Base-by-base conservation (phyloP, 129 eudicot genomes). In the Silybum marianum region DNA sequence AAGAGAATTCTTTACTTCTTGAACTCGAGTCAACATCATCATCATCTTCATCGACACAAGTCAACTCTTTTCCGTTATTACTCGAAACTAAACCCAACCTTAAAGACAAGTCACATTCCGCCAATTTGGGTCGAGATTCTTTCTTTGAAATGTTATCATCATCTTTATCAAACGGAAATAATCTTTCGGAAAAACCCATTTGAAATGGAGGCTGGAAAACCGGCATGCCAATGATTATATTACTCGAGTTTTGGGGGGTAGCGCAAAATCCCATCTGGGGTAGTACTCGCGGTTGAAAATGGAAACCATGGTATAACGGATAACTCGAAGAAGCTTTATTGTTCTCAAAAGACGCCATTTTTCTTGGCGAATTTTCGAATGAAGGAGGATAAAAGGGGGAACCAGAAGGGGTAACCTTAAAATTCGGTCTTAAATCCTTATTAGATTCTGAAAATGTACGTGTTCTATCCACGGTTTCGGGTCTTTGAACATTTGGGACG, bases 91-190 rank as follows among this genome's bases (percentile, higher is more conserved):
- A 81, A 69, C 98, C 98, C 96, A 94, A 86, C 75, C 98, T 83
- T 78, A 94, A 84, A 44, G 98, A 94, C 84, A 92, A 85, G 72
- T 94, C 98, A 80, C 91, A 94, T 6, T 80, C 90, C 74, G 23
- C 48, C 80, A 60, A 60, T 78, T 77, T 87, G 82, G 87, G 81
- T 74, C 82, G 80, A 36, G 60, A 2, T 54, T 69, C 63, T 83
- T 70, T 79, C 48, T 81, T 80, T 73, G 87, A 80, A 51, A 77
- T 28, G 58, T 40, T 75, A 46, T 42, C 84, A 46, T 42, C 84
- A 18, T 79, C 85, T 85, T 77, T 71, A 28, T 69, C 78, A 75
- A 80, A 19, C 22, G 85, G 71, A 22, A 92, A 90, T n/a, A 86
- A 72, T 80, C 83, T 84, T 77, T 88, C 86, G 28, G 83, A 71